phyloP scores from a whole-genome alignment of 139 green algal species.

The Tetradesmus lagerheimii region DNA sequence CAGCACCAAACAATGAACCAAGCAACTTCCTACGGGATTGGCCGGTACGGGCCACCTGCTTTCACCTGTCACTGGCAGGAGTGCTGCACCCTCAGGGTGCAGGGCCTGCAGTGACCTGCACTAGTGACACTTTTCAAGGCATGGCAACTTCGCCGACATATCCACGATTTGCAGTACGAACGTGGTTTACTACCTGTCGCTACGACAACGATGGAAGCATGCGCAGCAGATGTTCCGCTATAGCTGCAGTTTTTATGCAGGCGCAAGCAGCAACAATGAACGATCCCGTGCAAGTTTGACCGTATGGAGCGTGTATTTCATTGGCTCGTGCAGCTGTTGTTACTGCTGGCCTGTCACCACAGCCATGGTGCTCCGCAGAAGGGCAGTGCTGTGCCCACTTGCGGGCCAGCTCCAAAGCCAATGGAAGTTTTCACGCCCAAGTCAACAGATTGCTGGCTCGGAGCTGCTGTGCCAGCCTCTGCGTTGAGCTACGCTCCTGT shows the following conservation, averaged over 20 bases:
- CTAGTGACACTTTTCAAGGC: too few relatives aligned
- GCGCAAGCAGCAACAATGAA: not conserved
- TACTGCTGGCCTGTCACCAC: not conserved
- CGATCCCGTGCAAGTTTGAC: not conserved
- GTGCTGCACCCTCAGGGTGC: too few relatives aligned
- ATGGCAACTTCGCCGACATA: too few relatives aligned
- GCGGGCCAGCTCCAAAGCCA: not conserved
- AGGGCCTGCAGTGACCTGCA: too few relatives aligned
- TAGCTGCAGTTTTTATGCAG: not conserved
- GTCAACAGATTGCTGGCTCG: constrained; percentile 15
- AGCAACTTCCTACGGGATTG: too few relatives aligned
- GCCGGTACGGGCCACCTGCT: too few relatives aligned
- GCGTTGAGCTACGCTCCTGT: constrained; percentile 9
- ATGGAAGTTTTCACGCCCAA: not conserved
- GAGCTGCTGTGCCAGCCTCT: not conserved
- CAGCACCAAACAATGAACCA: too few relatives aligned
- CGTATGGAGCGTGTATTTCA: not conserved
- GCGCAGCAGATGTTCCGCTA: not conserved
- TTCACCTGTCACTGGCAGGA: too few relatives aligned
- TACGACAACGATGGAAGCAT: not conserved
- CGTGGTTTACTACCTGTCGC: too few relatives aligned
- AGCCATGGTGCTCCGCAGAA: not conserved
- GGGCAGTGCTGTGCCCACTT: not conserved
- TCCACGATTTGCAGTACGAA: too few relatives aligned
- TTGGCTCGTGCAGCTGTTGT: not conserved